Conservation (phyloP, 805 yeast species). For the Spencermartinsiella europaea region DNA sequence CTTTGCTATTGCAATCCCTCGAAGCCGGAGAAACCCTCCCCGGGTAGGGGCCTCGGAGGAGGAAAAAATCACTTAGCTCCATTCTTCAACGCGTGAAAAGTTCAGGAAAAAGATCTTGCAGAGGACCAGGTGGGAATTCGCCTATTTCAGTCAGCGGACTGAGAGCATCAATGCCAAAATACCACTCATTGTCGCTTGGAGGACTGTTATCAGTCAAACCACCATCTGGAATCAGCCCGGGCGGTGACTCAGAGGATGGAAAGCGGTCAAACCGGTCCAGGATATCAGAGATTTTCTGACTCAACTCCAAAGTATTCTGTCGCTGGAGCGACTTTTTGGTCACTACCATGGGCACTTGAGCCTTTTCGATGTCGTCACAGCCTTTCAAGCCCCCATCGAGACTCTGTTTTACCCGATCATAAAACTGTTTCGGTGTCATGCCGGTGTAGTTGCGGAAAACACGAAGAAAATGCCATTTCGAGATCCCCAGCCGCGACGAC, state of each 20-base stretch:
- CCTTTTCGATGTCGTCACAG: not conserved
- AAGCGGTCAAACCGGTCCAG: not conserved
- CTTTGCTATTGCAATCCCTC: no score
- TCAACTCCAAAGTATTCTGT: not conserved
- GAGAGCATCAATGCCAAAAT: not conserved
- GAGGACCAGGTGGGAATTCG: not conserved
- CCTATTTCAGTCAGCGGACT: not conserved
- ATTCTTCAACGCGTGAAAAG: not conserved
- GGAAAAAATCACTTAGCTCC: no score
- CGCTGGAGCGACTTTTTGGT: not conserved
- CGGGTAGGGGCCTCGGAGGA: no score
- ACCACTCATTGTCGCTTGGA: not conserved
- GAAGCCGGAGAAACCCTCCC: no score
- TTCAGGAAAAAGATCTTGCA: not conserved
- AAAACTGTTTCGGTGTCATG: not conserved
- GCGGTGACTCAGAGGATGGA: no score
- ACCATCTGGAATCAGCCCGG: no score
- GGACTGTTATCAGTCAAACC: no score
- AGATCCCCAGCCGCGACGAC: not conserved
- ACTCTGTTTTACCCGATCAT: not conserved
- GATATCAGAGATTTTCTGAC: not conserved
- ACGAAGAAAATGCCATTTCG: not conserved
- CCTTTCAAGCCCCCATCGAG: not conserved
- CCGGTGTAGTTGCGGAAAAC: not conserved
- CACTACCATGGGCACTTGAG: not conserved